Conservation (phyloP, 2,329 filamentous ascomycete genomes). For the Colletotrichum paranaense region DNA sequence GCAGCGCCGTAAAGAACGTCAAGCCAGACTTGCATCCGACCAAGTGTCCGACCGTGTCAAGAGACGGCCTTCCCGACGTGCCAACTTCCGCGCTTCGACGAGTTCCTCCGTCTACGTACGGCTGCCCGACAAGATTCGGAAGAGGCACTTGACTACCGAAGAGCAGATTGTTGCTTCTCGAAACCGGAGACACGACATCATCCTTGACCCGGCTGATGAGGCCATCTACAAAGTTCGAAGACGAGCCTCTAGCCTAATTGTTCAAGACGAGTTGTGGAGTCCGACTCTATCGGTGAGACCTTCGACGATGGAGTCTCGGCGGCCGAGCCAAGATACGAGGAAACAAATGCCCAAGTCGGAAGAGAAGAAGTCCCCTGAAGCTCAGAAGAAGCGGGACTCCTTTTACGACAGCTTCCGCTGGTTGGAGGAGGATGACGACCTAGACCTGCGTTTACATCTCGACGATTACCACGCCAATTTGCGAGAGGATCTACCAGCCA, state of each 20-base stretch:
- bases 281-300: constrained; percentile 43
- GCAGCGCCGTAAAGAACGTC: constrained; percentile 27
- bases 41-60: constrained; percentile 43
- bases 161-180: constrained; percentile 73
- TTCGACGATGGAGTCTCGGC: constrained; percentile 42
- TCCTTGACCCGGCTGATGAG: constrained; percentile 62
- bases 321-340: constrained; percentile 32
- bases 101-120: constrained; percentile 77
- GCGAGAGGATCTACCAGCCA: constrained; percentile 59
- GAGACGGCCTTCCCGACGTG: constrained; percentile 45
- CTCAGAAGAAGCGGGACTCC: constrained; percentile 56
- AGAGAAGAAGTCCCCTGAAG: constrained; percentile 5
- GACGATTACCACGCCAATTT: constrained; percentile 78
- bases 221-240: constrained; percentile 62
- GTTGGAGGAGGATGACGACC: constrained; percentile 78
- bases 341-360: constrained; percentile 27
- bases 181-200: constrained; percentile 58
- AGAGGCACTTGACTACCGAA: constrained; percentile 76
- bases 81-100: constrained; percentile 53
- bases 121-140: constrained; percentile 78
- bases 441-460: constrained; percentile 74
- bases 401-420: constrained; percentile 78
- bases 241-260: constrained; percentile 49
- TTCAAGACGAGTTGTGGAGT: constrained; percentile 44
- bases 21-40: constrained; percentile 42